Evolutionary conservation across 2,329 filamentous ascomycete genomes (phyloP), one percentile per base, ranked within the genome.

Genomic region (Zelopaecilomyces penicillatus): DNA sequence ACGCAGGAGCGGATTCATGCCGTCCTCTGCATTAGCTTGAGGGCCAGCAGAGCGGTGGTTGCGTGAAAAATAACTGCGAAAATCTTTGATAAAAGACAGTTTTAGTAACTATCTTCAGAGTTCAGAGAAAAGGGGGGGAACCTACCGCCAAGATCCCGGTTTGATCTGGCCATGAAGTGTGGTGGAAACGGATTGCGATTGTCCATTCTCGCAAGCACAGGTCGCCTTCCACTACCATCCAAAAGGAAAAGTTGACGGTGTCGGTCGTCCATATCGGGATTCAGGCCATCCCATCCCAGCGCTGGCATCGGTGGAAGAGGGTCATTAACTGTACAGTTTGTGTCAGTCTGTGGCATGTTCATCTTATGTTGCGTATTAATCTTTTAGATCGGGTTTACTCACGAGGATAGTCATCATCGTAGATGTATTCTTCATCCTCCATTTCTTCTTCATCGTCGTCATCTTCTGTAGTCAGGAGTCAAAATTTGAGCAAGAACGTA

Each of bases 1-100:
- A 52, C 89, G 84, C 43, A 97, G 78, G 9, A 97, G 73, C 37
- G 91, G 91, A 58, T 97, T 96, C 26, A 82, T 74, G 4, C 88
- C 89, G 59, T 96, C 90, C 52, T 95, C 88, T 31, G 76, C 74
- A 29, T 73, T 73, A 45, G 76, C 73, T 42, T 76, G 67, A 30
- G 75, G 69, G 19, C 67, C 69, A 39, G 72, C 72, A 43, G 74
- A 63, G 45, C 78, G 71, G 54, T 80, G 75, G 49, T 72, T 66
- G 52, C 77, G 63, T 26, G 65, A 65, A 70, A 65, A 71, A 48
- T 70, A 71, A 52, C 63, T 73, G 37, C 70, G 67, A 55, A 76
- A 75, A 46, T 76, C 71, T 66, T 45, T 45, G 11, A 30, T 38
- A 33, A 26, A 38, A n/a, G 41, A 42, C 41, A 44, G 19, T 19